phyloP scores from a whole-genome alignment of 2,329 filamentous ascomycete species.

The Chaetomiaceae sp. region DNA sequence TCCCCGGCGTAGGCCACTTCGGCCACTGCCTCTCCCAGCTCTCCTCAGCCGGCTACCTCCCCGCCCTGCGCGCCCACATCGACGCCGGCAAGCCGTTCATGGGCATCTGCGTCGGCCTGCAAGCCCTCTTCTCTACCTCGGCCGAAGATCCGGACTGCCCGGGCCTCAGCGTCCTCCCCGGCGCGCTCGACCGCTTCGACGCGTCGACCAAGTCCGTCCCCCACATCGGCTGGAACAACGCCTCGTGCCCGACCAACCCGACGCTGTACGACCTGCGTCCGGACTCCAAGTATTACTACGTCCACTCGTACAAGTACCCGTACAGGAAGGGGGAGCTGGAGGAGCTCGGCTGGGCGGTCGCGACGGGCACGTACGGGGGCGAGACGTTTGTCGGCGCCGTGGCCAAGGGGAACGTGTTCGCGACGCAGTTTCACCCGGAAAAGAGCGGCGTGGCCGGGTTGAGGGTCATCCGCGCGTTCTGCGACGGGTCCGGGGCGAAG shows the following conservation, averaged over 20 bases:
- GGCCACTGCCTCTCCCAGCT: constrained; percentile 91
- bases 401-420: constrained; percentile 78
- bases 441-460: constrained; percentile 91
- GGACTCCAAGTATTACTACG: constrained; percentile 95
- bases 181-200: constrained; percentile 69
- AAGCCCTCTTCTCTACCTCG: constrained; percentile 84
- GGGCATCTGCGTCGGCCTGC: constrained; percentile 92
- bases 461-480: constrained; percentile 77
- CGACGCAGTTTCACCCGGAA: constrained; percentile 95
- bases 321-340: constrained; percentile 73
- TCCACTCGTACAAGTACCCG: constrained; percentile 86
- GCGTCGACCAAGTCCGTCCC: constrained; percentile 82
- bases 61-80: constrained; percentile 79
- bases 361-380: constrained; percentile 78
- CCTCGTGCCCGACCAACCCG: constrained; percentile 45
- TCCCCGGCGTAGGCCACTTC: constrained; percentile 96
- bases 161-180: constrained; percentile 72
- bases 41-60: constrained; percentile 73
- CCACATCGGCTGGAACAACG: constrained; percentile 98
- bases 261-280: constrained; percentile 73
- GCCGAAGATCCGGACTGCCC: constrained; percentile 67
- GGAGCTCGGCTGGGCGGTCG: constrained; percentile 82
- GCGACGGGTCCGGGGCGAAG: constrained; percentile 63
- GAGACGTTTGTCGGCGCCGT: constrained; percentile 92
- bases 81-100: constrained; percentile 93